A percentile compares a stretch with the other conserved stretches of the same genome.
phyloP scores from a whole-genome alignment of 2,329 filamentous ascomycete species.

The Alternaria postmessia region DNA sequence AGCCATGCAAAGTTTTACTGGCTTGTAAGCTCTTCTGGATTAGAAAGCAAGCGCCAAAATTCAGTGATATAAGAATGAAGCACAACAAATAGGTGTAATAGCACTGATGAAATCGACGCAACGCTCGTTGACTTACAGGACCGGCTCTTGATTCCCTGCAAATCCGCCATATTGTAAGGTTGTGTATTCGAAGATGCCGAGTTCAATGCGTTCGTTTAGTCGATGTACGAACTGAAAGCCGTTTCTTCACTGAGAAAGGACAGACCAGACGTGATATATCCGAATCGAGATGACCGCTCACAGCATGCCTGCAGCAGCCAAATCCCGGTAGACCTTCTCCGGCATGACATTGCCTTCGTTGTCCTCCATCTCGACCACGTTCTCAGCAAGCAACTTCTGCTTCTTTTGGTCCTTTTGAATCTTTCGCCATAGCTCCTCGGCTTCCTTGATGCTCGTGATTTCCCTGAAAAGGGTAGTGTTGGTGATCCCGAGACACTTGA shows the following conservation, averaged over 20 bases:
- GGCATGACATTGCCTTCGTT: conserved; percentile 98
- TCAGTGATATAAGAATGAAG: not conserved
- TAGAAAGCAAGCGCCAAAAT: not conserved
- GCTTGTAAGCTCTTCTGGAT: not conserved
- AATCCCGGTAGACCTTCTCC: conserved; percentile 95
- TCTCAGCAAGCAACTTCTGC: conserved; percentile 77
- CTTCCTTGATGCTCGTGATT: conserved; percentile 91
- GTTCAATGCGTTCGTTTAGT: not conserved
- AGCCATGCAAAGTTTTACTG: not conserved
- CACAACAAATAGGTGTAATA: not conserved
- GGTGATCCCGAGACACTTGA: conserved; percentile 93
- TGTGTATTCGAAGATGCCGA: not conserved
- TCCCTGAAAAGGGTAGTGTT: conserved; percentile 92
- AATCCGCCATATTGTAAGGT: not conserved
- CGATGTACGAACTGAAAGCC: not conserved
- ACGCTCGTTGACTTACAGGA: not conserved
- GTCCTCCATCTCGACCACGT: conserved; percentile 98
- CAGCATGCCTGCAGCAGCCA: conserved; percentile 85
- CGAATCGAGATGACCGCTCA: conserved; percentile 16
- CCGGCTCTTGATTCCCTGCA: not conserved
- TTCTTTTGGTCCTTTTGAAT: conserved; percentile 85
- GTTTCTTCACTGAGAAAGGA: not conserved
- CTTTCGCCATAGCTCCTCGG: conserved; percentile 89
- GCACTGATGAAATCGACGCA: not conserved
- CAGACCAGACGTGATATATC: not conserved